A percentile compares a stretch with the other conserved stretches of the same genome.
Conservation (phyloP, 805 yeast genomes). For the Metschnikowia continentalis region DNA sequence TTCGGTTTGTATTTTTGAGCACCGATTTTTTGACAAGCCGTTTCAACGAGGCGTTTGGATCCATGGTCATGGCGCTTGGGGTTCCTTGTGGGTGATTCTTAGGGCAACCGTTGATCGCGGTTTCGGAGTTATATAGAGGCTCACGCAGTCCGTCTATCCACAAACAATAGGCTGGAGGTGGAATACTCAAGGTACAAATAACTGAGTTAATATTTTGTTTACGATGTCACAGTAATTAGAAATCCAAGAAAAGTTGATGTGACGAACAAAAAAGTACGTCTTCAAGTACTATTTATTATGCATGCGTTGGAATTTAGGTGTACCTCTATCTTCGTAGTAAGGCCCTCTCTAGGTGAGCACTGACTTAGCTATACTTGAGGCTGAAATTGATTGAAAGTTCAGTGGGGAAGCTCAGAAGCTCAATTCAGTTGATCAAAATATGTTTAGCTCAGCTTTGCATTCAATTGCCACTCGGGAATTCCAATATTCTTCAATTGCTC, state of each 20-base stretch:
- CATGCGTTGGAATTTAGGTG: too few relatives aligned
- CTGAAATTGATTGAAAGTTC: too few relatives aligned
- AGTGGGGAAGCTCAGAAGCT: too few relatives aligned
- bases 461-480: slow-evolving; percentile 43
- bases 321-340: background rate
- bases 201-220: too few relatives aligned
- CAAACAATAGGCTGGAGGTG: too few relatives aligned
- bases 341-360: background rate
- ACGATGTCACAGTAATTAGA: too few relatives aligned
- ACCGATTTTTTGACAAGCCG: slow-evolving; percentile 21
- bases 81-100: background rate
- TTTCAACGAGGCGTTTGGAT: slow-evolving; percentile 5
- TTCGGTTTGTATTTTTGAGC: slow-evolving; percentile 19
- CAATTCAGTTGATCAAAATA: too few relatives aligned
- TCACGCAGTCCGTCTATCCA: too few relatives aligned
- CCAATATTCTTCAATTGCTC: slow-evolving; percentile 35
- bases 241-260: too few relatives aligned
- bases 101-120: background rate
- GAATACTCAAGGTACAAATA: too few relatives aligned
- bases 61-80: slow-evolving; percentile 4
- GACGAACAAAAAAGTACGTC: too few relatives aligned
- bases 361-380: background rate
- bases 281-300: too few relatives aligned
- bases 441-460: slow-evolving; percentile 6
- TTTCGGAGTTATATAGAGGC: background rate